A percentile compares a stretch with the other conserved stretches of the same genome.
These are phyloP conservation scores for Saccharomycopsis babjevae DNA, from an alignment of 805 yeast genomes.

Conservation along the genomic window DNA sequence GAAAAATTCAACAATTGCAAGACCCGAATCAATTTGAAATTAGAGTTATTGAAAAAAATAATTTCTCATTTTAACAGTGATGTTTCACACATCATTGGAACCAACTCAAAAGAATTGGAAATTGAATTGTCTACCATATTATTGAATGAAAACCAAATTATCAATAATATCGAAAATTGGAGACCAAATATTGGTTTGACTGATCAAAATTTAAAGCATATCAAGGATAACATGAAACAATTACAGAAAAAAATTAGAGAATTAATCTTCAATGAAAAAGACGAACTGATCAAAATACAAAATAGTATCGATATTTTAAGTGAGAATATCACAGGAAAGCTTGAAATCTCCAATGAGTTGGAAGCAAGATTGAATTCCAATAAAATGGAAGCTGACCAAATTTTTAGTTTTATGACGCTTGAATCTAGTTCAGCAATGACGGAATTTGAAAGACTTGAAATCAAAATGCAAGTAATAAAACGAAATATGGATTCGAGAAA, in stretches of 20 bases:
- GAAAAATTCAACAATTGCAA: slow-evolving; percentile 37
- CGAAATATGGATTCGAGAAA: slow-evolving; percentile 40
- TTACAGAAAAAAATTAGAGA: slow-evolving; percentile 28
- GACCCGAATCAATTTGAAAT: slow-evolving; percentile 37
- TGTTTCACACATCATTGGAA: not conserved
- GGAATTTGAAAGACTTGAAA: slow-evolving; percentile 54
- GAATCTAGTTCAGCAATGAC: slow-evolving; percentile 44
- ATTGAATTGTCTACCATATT: slow-evolving; percentile 26
- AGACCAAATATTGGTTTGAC: slow-evolving; percentile 28
- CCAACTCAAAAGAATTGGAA: slow-evolving; percentile 19
- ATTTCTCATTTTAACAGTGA: slow-evolving; percentile 10
- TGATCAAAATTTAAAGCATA: slow-evolving; percentile 28
- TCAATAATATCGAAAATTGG: not conserved
- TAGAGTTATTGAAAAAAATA: slow-evolving; percentile 24
- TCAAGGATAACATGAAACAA: slow-evolving; percentile 20
- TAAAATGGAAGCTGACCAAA: slow-evolving; percentile 45
- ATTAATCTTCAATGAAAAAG: slow-evolving; percentile 43
- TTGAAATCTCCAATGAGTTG: slow-evolving; percentile 45
- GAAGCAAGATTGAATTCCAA: slow-evolving; percentile 45
- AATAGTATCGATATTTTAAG: slow-evolving; percentile 46
- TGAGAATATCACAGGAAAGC: slow-evolving; percentile 46
- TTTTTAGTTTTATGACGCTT: slow-evolving; percentile 43
- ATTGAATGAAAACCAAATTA: slow-evolving; percentile 29
- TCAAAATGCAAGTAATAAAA: slow-evolving; percentile 43
- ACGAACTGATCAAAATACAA: slow-evolving; percentile 46